Evolutionary conservation across 1,284 basidiomycete species (phyloP).

Genomic region (Moesziomyces parantarcticus): DNA sequence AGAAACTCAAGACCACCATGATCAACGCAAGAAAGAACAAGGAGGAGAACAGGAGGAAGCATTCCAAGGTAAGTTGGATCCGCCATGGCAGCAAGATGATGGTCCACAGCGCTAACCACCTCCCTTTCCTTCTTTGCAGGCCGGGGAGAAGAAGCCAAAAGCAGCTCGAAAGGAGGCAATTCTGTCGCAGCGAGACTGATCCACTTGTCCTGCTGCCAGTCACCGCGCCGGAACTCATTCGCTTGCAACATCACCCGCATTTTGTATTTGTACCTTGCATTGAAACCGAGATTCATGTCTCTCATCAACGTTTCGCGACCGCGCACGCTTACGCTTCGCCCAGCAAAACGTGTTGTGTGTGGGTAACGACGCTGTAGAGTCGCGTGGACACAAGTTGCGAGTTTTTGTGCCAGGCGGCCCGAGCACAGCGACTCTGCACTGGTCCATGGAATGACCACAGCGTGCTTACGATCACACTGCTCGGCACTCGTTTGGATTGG

Average conservation of each 20-base stretch:
- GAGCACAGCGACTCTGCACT: no score
- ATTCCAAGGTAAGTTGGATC: slow-evolving; percentile 70
- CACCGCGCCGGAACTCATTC: background rate
- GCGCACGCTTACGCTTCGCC: no score
- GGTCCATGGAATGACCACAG: no score
- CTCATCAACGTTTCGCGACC: no score
- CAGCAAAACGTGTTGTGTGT: no score
- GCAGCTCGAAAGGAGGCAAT: slow-evolving; percentile 79
- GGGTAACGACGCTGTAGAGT: no score
- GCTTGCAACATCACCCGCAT: slow-evolving; percentile 7
- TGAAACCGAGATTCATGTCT: no score
- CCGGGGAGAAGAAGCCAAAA: slow-evolving; percentile 87
- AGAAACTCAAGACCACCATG: slow-evolving; percentile 91
- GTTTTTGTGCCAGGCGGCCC: no score
- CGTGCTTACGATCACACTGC: no score
- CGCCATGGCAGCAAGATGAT: background rate
- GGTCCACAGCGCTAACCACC: background rate
- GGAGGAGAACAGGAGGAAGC: slow-evolving; percentile 84
- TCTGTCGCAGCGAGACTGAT: slow-evolving; percentile 33
- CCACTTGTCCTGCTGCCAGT: background rate
- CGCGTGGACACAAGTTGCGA: no score
- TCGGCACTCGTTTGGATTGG: background rate
- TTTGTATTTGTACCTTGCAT: slow-evolving; percentile 31
- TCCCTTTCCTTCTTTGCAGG: slow-evolving; percentile 70
- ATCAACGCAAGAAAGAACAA: slow-evolving; percentile 87